Base-by-base conservation (phyloP, 352 stramenopile genomes). In the Pythium aristosporum region DNA sequence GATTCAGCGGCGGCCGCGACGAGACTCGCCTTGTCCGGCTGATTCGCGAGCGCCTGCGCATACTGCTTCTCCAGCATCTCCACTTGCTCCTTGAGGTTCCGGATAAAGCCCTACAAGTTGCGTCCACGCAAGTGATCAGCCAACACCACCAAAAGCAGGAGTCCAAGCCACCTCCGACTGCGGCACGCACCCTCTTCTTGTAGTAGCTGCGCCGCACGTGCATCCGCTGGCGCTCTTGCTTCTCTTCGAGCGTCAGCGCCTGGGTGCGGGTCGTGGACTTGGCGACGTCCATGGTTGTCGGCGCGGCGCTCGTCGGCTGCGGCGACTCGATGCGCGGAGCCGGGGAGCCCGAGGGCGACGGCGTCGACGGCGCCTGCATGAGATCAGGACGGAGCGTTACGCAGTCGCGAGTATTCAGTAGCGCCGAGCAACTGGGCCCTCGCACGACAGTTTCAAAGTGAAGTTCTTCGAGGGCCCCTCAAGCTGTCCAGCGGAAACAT, bases 161-260 rank as follows among this genome's bases (percentile, higher is more conserved):
- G 25, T 5, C 25, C 25, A 5, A 11, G 9, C 6, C 6, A 2
- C 36, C 2, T 42, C 2, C 10, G 9, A 42, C 15, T 42, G 37
- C 10, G 37, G 8, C 5, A 72, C 57, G 46, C 43, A 77, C 69
- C 47, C 71, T 67, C 25, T 79, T 76, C 59, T 73, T 71, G 60
- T 79, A 79, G 69, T 79, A 79, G 59, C 72, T 79, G 51, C 72
- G 72, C 3, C 67, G 65, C 44, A 89, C 82, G 58, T 89, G 73
- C 60, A 80, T 66, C 15, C 79, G 77, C 64, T 91, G 79, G 10
- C 77, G 76, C 55, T 72, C 74, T 21, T 82, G 76, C 46, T 79
- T 79, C 46, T 82, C 62, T 52, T 82, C 72, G 50, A 56, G 44
- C 34, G 72, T 77, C n/a, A 76, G 44, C 12, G 67, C 65, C 25